These are phyloP conservation scores for Leptographium galeiforme DNA, from an alignment of 2,329 filamentous ascomycete species.

Conservation along the genomic window DNA sequence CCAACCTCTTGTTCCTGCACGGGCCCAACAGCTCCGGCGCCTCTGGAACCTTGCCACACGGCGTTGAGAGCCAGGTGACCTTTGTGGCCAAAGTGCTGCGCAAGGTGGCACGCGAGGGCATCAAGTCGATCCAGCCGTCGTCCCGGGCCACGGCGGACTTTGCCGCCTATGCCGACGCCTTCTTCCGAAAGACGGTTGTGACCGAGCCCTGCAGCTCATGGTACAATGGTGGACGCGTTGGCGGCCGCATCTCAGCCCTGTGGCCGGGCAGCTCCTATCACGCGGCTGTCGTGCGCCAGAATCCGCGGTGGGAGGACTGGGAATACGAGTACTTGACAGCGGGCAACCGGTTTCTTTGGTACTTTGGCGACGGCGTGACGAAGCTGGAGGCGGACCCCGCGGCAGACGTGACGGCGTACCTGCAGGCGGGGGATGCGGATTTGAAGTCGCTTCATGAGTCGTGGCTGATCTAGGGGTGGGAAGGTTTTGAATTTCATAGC, in stretches of 20 bases:
- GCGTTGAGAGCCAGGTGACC: constrained; percentile 8
- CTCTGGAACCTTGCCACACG: constrained; percentile 10
- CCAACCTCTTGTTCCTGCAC: constrained; percentile 17
- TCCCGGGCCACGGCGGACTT: constrained; percentile 11
- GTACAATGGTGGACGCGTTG: constrained; percentile 8
- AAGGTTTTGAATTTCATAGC: too few species aligned
- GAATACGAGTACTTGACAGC: not conserved
- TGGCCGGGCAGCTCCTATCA: constrained; percentile 12
- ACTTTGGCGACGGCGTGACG: constrained; percentile 7
- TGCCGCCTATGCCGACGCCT: constrained; percentile 4
- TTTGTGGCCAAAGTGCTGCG: constrained; percentile 11
- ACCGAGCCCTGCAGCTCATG: constrained; percentile 10
- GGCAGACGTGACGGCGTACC: not conserved
- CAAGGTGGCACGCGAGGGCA: constrained; percentile 9
- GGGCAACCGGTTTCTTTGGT: constrained; percentile 5
- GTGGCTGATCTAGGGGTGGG: not conserved
- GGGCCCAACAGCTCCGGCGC: constrained; percentile 8
- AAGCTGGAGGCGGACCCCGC: not conserved
- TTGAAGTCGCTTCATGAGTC: not conserved
- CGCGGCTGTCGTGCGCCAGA: not conserved
- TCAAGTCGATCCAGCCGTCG: constrained; percentile 7
- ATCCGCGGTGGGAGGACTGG: constrained; percentile 10
- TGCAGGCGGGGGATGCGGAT: not conserved
- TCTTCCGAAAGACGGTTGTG: constrained; percentile 7
- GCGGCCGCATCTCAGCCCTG: constrained; percentile 3